A percentile compares a stretch with the other conserved stretches of the same genome.
Evolutionary conservation across 441 rosid species (phyloP).

Genomic region (Pelargonium myrrhifolium): DNA sequence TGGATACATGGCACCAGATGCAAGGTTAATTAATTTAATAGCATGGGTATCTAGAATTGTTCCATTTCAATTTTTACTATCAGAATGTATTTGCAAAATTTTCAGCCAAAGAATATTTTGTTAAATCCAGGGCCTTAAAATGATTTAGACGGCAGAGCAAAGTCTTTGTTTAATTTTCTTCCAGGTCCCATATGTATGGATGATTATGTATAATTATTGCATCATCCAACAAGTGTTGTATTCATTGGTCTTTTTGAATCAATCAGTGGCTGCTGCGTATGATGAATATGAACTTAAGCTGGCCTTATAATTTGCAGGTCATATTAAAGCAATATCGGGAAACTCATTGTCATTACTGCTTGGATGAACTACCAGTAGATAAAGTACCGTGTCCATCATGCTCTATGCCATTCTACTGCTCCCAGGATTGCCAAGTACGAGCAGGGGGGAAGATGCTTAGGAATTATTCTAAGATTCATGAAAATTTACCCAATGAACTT

Average conservation of each 20-base stretch:
- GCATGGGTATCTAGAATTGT: not conserved
- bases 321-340: conserved; percentile 58
- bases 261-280: conserved; percentile 3
- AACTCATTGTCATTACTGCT: conserved; percentile 79
- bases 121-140: not conserved
- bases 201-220: not conserved
- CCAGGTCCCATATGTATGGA: not conserved
- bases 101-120: not conserved
- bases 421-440: conserved; percentile 50
- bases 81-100: not conserved
- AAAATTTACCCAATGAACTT: conserved; percentile 26
- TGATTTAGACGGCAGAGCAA: not conserved
- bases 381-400: conserved; percentile 63
- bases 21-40: not conserved
- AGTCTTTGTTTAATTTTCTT: not conserved
- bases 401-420: conserved; percentile 69
- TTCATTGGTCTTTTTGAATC: not conserved
- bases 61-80: not conserved
- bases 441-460: conserved; percentile 43
- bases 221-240: not conserved
- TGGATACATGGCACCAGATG: not conserved
- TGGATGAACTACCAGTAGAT: conserved; percentile 67
- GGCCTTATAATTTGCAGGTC: conserved; percentile 31
- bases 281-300: conserved; percentile 11
- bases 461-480: conserved; percentile 22